Percentiles rank a stretch among this genome's conserved stretches.
phyloP scores from a whole-genome alignment of 2,329 filamentous ascomycete genomes.

The Fusarium vanettenii region DNA sequence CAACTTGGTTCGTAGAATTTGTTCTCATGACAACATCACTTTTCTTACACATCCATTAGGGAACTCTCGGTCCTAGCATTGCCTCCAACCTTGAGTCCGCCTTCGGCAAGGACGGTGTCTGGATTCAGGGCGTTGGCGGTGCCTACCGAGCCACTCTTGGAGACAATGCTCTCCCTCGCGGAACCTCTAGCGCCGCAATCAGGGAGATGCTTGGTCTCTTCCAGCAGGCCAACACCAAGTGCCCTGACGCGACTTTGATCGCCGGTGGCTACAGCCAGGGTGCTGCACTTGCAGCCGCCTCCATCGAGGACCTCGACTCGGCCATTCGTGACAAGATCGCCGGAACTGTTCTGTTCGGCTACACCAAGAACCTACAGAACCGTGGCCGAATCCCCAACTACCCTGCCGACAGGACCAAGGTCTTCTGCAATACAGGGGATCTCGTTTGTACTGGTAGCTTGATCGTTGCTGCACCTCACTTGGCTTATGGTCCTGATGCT shows the following conservation, averaged over 20 bases:
- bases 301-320: slow-evolving; percentile 49
- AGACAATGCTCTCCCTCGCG: slow-evolving; percentile 52
- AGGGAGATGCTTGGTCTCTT: slow-evolving; percentile 55
- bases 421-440: slow-evolving; percentile 54
- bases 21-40: neutral
- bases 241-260: slow-evolving; percentile 55
- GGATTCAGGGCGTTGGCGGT: slow-evolving; percentile 58
- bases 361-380: slow-evolving; percentile 58
- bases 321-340: slow-evolving; percentile 50
- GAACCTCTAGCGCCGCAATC: slow-evolving; percentile 53
- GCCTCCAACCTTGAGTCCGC: slow-evolving; percentile 43
- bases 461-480: slow-evolving; percentile 30
- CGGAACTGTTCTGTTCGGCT: slow-evolving; percentile 53
- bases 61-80: slow-evolving; percentile 45
- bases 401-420: slow-evolving; percentile 46
- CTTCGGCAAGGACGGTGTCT: slow-evolving; percentile 45
- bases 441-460: slow-evolving; percentile 52
- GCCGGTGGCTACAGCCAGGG: slow-evolving; percentile 58
- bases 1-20: slow-evolving; percentile 48
- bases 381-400: slow-evolving; percentile 53
- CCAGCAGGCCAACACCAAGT: slow-evolving; percentile 54
- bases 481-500: slow-evolving; percentile 24
- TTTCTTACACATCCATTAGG: slow-evolving; percentile 28
- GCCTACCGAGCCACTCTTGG: slow-evolving; percentile 51
- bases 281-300: slow-evolving; percentile 55